phyloP scores from a whole-genome alignment of 2,329 filamentous ascomycete genomes.

The Claviceps capensis region DNA sequence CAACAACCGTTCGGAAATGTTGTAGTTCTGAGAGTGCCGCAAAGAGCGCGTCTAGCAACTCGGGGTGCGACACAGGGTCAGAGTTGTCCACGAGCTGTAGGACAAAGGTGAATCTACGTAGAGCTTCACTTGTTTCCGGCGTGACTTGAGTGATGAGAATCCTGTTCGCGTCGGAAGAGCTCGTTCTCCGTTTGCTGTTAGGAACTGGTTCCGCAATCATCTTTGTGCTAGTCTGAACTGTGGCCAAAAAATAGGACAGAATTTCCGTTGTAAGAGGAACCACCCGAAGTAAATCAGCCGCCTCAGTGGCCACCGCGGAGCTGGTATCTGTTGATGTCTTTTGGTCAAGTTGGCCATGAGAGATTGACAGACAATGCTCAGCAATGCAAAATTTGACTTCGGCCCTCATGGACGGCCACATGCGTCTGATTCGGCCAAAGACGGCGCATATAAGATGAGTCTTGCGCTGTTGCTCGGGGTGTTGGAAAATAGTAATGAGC shows the following conservation, averaged over 20 bases:
- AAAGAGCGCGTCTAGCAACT: constrained; percentile 69
- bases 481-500: constrained; percentile 33
- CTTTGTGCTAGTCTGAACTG: constrained; percentile 58
- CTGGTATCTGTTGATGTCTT: constrained; percentile 17
- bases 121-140: constrained; percentile 49
- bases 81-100: constrained; percentile 79
- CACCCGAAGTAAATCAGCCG: constrained; percentile 58
- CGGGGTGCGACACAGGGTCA: constrained; percentile 57
- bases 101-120: constrained; percentile 72
- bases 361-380: constrained; percentile 47
- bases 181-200: constrained; percentile 68
- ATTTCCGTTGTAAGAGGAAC: constrained; percentile 62
- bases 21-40: constrained; percentile 76
- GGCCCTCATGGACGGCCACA: constrained; percentile 61
- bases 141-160: constrained; percentile 48
- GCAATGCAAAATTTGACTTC: constrained; percentile 46
- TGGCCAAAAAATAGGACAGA: constrained; percentile 58
- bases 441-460: constrained; percentile 46
- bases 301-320: constrained; percentile 37
- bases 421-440: constrained; percentile 53
- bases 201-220: constrained; percentile 59
- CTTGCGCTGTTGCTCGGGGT: constrained; percentile 23
- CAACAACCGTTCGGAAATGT: constrained; percentile 65
- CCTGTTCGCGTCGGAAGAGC: constrained; percentile 52
- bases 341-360: constrained; percentile 26